Evolutionary conservation across 805 yeast species (phyloP).

Genomic region (Cyberlindnera mycetangii): DNA sequence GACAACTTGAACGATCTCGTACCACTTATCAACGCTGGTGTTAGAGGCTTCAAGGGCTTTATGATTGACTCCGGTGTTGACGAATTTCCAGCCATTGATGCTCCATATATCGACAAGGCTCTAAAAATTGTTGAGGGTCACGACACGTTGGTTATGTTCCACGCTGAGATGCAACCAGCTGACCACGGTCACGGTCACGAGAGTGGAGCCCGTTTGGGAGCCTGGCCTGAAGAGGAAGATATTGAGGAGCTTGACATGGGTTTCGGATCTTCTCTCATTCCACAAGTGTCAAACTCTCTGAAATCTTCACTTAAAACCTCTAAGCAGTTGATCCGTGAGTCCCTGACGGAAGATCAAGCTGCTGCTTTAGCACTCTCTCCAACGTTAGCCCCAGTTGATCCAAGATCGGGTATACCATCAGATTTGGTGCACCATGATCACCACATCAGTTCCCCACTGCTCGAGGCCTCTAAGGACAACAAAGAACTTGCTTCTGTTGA

Average conservation of each 20-base stretch:
- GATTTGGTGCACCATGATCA: slow-evolving; percentile 30
- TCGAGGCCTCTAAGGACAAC: slow-evolving; percentile 41
- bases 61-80: slow-evolving; percentile 94
- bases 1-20: slow-evolving; percentile 63
- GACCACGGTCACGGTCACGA: slow-evolving; percentile 30
- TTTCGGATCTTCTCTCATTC: slow-evolving; percentile 7
- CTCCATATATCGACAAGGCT: slow-evolving; percentile 63
- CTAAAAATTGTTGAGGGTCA: slow-evolving; percentile 58
- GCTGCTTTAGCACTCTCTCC: slow-evolving; percentile 55
- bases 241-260: slow-evolving; percentile 26
- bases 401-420: slow-evolving; percentile 45
- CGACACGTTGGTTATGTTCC: slow-evolving; percentile 81
- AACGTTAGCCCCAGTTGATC: slow-evolving; percentile 55
- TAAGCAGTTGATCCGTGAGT: slow-evolving; percentile 10
- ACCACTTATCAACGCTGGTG: slow-evolving; percentile 82
- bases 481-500: slow-evolving; percentile 34
- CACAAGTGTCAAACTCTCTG: slow-evolving; percentile 5
- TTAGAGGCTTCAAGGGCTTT: slow-evolving; percentile 91
- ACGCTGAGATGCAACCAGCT: slow-evolving; percentile 80
- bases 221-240: slow-evolving; percentile 17
- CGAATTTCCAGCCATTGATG: slow-evolving; percentile 82
- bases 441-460: slow-evolving; percentile 36
- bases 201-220: slow-evolving; percentile 6
- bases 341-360: slow-evolving; percentile 48
- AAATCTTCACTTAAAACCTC: slow-evolving; percentile 8